Base-by-base conservation (phyloP, 1,284 basidiomycete genomes). In the Cryptococcus deneoformans region DNA sequence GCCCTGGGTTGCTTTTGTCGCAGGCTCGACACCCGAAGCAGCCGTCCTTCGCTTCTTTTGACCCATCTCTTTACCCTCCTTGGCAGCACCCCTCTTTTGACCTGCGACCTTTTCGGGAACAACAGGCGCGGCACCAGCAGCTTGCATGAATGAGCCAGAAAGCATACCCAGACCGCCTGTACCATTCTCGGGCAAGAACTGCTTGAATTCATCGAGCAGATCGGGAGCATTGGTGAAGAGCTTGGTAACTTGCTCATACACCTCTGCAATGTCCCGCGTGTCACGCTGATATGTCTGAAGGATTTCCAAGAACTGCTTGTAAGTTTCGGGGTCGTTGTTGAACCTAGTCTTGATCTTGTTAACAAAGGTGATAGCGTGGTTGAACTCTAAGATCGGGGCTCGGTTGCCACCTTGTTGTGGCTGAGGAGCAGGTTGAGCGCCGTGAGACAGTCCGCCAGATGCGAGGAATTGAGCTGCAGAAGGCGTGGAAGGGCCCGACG, bases 281-380 rank as follows among this genome's bases (percentile, higher is more conserved):
- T 98, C 94, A 75, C 94, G 94, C 77, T 98, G 94, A 78, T 97
- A 98, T 37, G 90, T 90, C 81, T 99, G 96, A 65, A 99, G 80
- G 55, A 99, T 95, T 80, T 99, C 95, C 68, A 99, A 81, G 79
- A 99, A 99, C 71, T 92, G 88, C 80, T 98, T 98, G 83, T 99
- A 99, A 46, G 89, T 95, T 68, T 95, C 91, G 24, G 89, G 87
- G 65, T 97, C 92, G 62, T 89, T 86, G n/a, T 86, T 81, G 78
- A 90, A 99, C 50, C 94, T 86, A 47, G 87, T 87, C 81, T 99
- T 99, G 82, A 99, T 99, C 82, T 94, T 95, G 84, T 98, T 98
- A 67, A 99, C 87, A 75, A 95, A 99, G 69, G 92, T 88, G 67
- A 99, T 98, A 24, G 96, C 96, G 73, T 95, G 92, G 76, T 97